Evolutionary conservation across 2,329 filamentous ascomycete species (phyloP).

Genomic region (Aspergillus felis): DNA sequence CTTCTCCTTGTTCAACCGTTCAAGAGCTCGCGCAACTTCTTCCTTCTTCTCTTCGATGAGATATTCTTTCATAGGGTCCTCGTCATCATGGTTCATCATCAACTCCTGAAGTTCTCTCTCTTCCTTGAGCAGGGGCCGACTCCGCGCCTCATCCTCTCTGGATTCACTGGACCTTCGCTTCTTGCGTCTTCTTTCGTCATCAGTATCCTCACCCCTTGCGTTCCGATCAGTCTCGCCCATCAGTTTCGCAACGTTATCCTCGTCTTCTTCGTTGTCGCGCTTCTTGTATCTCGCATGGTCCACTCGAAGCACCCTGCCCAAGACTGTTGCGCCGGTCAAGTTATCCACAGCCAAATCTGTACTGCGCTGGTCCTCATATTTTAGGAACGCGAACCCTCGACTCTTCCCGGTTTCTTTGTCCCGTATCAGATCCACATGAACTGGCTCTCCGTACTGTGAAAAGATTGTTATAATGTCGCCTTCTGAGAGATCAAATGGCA

Average conservation of each 20-base stretch:
- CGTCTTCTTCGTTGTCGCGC: constrained; percentile 64
- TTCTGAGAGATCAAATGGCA: constrained; percentile 89
- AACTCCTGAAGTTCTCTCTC: constrained; percentile 74
- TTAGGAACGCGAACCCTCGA: constrained; percentile 90
- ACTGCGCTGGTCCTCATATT: constrained; percentile 96
- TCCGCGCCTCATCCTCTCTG: constrained; percentile 44
- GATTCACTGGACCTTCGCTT: constrained; percentile 38
- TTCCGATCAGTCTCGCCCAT: constrained; percentile 43
- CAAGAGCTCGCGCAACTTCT: constrained; percentile 70
- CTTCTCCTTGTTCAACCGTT: constrained; percentile 51
- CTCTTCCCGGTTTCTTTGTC: constrained; percentile 97
- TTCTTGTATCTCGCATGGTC: constrained; percentile 92
- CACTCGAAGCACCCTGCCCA: constrained; percentile 76
- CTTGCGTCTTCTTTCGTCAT: constrained; percentile 34
- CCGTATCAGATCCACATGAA: constrained; percentile 84
- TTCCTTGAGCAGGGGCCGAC: constrained; percentile 68
- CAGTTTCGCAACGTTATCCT: constrained; percentile 46
- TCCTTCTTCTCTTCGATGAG: constrained; percentile 87
- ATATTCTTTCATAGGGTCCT: constrained; percentile 95
- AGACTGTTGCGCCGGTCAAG: constrained; percentile 76
- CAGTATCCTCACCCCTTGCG: constrained; percentile 32
- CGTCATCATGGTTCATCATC: constrained; percentile 79
- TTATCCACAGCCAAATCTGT: constrained; percentile 97
- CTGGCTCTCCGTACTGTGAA: constrained; percentile 93
- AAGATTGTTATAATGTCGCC: constrained; percentile 96